Conservation (phyloP, 1,284 basidiomycete genomes). For the Ceratobasidium papillatum region DNA sequence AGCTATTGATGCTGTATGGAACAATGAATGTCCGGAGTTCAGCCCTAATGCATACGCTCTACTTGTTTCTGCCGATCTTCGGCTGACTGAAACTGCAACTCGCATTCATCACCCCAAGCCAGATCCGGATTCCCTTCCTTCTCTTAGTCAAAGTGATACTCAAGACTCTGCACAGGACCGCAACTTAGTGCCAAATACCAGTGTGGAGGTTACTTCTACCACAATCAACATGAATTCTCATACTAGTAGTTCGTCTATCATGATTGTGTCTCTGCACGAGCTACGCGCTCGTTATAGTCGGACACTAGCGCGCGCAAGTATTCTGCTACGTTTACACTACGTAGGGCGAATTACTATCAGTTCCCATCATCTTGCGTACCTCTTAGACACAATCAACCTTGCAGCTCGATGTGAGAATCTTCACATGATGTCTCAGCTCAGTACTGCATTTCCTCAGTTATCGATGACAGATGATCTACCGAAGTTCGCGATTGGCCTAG, state of each 20-base stretch:
- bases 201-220: too few species aligned
- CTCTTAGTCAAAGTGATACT: background rate
- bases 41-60: conserved; percentile 2
- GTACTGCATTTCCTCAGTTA: background rate
- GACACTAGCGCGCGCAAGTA: background rate
- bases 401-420: background rate
- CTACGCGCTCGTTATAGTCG: too few species aligned
- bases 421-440: background rate
- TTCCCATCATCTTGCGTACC: background rate
- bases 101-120: background rate
- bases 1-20: conserved; percentile 9
- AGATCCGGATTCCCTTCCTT: background rate
- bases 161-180: background rate
- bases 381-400: background rate
- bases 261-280: background rate
- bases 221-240: background rate
- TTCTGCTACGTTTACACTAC: background rate
- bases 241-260: background rate
- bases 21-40: conserved; percentile 3
- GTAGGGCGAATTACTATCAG: background rate
- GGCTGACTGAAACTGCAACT: background rate
- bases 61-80: background rate
- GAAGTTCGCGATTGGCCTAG: background rate
- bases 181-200: too few species aligned
- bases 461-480: background rate